phyloP scores from a whole-genome alignment of 2,329 filamentous ascomycete species.

The Phyllosticta ampelicida region DNA sequence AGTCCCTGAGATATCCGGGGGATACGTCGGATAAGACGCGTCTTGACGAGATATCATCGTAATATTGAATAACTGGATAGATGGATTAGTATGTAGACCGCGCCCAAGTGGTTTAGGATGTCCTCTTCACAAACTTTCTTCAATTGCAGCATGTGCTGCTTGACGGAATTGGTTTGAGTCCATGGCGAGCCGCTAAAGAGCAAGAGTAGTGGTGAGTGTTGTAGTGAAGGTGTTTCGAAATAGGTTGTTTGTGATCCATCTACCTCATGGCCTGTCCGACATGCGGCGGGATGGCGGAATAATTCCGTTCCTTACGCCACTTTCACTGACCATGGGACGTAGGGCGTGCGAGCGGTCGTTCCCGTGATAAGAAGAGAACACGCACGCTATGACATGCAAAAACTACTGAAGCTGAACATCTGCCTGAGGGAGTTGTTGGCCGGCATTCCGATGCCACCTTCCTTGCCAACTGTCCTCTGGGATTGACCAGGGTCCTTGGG shows the following conservation, averaged over 20 bases:
- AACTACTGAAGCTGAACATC: neutral
- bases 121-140: conserved; percentile 52
- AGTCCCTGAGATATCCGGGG: conserved; percentile 74
- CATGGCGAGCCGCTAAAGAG: conserved; percentile 42
- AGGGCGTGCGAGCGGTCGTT: neutral
- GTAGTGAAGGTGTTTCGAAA: neutral
- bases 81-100: neutral
- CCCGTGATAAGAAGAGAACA: neutral
- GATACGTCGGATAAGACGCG: conserved; percentile 67
- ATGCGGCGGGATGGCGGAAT: neutral
- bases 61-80: conserved; percentile 67
- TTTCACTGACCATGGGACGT: neutral
- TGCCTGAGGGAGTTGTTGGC: neutral
- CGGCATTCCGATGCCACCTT: neutral
- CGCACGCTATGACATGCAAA: neutral
- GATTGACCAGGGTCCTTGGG: neutral
- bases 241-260: neutral
- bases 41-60: conserved; percentile 58
- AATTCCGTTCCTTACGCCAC: neutral
- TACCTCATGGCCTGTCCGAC: neutral
- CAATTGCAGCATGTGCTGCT: conserved; percentile 67
- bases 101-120: neutral
- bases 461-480: neutral
- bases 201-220: neutral
- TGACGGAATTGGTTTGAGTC: conserved; percentile 66